These are phyloP conservation scores for Flaveria trinervia DNA, from an alignment of 129 eudicot genomes.

Conservation along the genomic window DNA sequence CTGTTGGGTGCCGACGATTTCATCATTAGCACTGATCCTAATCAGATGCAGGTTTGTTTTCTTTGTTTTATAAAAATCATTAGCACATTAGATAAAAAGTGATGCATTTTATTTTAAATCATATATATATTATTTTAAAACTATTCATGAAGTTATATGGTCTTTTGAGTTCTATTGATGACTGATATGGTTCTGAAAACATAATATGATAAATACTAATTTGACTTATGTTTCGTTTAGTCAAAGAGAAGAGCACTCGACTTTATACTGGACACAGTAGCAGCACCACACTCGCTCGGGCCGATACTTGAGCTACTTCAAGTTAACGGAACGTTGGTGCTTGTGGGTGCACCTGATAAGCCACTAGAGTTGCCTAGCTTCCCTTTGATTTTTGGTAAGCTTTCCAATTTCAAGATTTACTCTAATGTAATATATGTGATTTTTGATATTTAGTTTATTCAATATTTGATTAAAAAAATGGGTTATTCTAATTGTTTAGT, in stretches of 20 bases:
- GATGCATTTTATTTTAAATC: no score
- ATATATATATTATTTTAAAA: no score
- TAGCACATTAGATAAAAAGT: no score
- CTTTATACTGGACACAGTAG: constrained; percentile 77
- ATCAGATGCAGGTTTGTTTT: constrained; percentile 72
- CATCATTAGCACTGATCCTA: constrained; percentile 54
- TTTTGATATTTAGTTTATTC: no score
- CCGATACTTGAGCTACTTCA: constrained; percentile 68
- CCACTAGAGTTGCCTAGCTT: constrained; percentile 80
- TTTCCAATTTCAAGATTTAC: neutral
- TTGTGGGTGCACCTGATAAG: constrained; percentile 94
- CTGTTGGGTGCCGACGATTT: constrained; percentile 79
- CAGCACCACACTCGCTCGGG: constrained; percentile 83
- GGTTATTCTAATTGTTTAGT: no score
- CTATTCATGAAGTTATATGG: no score
- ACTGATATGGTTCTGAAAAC: neutral
- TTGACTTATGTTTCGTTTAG: constrained; percentile 33
- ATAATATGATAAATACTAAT: neutral
- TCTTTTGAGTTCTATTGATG: no score
- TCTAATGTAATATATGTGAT: no score
- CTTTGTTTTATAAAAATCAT: neutral
- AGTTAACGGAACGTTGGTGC: constrained; percentile 69
- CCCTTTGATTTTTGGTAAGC: constrained; percentile 75
- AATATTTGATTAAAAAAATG: no score
- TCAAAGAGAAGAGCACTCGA: constrained; percentile 67